Conservation (phyloP, 192 early-diverging fungal species). For the Helicostylum pulchrum region DNA sequence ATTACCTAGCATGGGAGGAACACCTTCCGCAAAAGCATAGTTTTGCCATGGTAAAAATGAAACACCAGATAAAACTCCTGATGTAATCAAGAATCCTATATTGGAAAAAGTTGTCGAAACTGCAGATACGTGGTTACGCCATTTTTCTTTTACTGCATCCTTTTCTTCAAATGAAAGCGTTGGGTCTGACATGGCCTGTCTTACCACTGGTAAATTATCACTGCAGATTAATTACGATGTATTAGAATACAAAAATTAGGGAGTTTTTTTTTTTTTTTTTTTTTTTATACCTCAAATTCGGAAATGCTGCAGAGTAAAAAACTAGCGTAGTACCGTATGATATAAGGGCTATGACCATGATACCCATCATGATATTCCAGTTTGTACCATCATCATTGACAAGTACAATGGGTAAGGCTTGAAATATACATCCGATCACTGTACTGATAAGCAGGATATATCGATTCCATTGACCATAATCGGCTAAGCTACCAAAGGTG, state of each 20-base stretch:
- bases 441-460: conserved; percentile 22
- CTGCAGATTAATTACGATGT: neutral
- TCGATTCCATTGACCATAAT: conserved; percentile 24
- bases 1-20: conserved; percentile 23
- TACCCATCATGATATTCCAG: conserved; percentile 13
- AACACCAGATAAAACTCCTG: conserved; percentile 5
- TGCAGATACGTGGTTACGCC: conserved; percentile 43
- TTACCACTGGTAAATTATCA: conserved; percentile 24
- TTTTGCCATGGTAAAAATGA: conserved; percentile 6
- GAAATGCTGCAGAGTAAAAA: conserved; percentile 24
- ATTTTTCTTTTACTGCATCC: conserved; percentile 4
- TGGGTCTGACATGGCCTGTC: conserved; percentile 17
- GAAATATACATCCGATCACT: conserved; percentile 24
- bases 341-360: conserved; percentile 18
- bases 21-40: conserved; percentile 8
- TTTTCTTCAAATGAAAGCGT: conserved; percentile 15
- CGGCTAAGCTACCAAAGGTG: conserved; percentile 29
- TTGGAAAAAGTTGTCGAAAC: conserved; percentile 46
- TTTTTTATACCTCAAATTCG: conserved; percentile 2
- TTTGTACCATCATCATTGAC: neutral
- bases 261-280: no score
- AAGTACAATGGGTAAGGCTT: conserved; percentile 19
- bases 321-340: conserved; percentile 27
- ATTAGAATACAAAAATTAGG: no score
- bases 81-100: conserved; percentile 39